phyloP scores from a whole-genome alignment of 371 early-diverging fungal genomes.

The Mucor circinelloides region DNA sequence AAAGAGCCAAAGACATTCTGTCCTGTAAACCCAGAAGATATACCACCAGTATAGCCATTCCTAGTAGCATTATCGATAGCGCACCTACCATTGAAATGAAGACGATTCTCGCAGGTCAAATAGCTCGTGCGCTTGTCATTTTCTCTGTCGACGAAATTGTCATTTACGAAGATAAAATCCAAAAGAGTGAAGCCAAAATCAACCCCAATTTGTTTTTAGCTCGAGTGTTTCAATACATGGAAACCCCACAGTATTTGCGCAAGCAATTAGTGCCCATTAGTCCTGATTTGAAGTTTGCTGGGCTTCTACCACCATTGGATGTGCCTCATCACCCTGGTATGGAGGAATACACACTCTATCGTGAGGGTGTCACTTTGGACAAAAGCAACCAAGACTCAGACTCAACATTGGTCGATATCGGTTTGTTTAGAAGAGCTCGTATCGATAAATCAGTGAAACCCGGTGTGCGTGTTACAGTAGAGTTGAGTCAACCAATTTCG shows the following conservation, averaged over 20 bases:
- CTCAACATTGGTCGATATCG: constrained; percentile 67
- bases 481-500: constrained; percentile 53
- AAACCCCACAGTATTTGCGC: constrained; percentile 71
- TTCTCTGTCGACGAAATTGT: constrained; percentile 73
- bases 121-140: constrained; percentile 66
- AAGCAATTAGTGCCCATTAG: constrained; percentile 71
- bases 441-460: constrained; percentile 62
- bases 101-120: constrained; percentile 76
- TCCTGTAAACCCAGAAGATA: constrained; percentile 50
- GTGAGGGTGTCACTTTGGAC: constrained; percentile 70
- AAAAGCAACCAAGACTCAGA: constrained; percentile 39
- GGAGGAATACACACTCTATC: constrained; percentile 60
- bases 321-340: constrained; percentile 71
- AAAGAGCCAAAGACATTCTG: constrained; percentile 12
- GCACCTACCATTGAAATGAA: constrained; percentile 71
- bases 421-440: constrained; percentile 58
- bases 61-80: constrained; percentile 71
- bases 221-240: constrained; percentile 68
- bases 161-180: constrained; percentile 64
- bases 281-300: constrained; percentile 73
- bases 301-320: constrained; percentile 72
- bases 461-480: constrained; percentile 72
- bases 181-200: constrained; percentile 28
- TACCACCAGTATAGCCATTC: constrained; percentile 73
- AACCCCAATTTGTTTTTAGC: constrained; percentile 68